A percentile compares a stretch with the other conserved stretches of the same genome.
Conservation (phyloP, 2,329 filamentous ascomycete genomes). For the Trichoderma breve region DNA sequence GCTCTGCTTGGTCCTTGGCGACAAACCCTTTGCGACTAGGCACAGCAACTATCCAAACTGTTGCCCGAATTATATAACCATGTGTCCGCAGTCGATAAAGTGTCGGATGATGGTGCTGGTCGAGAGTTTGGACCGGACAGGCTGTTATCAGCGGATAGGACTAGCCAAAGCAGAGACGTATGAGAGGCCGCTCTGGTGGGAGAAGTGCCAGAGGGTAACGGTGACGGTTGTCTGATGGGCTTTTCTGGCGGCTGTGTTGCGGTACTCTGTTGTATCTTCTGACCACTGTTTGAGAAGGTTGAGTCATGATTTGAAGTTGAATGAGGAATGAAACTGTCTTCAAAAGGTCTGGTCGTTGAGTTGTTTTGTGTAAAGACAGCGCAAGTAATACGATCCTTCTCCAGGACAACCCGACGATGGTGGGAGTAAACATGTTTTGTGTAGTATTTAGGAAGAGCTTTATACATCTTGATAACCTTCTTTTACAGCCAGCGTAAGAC, state of each 20-base stretch:
- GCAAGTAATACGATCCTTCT: not conserved
- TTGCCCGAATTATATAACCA: not conserved
- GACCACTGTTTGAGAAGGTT: not conserved
- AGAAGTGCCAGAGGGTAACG: not conserved
- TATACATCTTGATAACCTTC: conserved; percentile 36
- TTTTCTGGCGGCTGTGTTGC: not conserved
- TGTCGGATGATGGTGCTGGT: not conserved
- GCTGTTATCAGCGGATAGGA: not conserved
- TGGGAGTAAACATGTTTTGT: conserved; percentile 41
- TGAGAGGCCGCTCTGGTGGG: not conserved
- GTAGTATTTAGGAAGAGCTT: conserved; percentile 37
- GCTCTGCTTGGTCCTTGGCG: not conserved
- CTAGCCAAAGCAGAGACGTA: not conserved
- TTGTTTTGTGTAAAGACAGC: not conserved
- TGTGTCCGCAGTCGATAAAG: not conserved
- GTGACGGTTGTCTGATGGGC: not conserved
- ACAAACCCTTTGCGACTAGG: not conserved
- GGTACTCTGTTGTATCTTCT: not conserved
- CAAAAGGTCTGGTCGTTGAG: not conserved
- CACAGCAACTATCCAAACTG: not conserved
- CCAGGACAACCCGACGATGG: conserved; percentile 25
- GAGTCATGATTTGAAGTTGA: not conserved
- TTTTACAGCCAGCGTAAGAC: conserved; percentile 17
- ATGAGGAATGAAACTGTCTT: not conserved
- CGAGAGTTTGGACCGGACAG: not conserved